phyloP scores from a whole-genome alignment of 78 protist species.

The Protostelium mycophagum region DNA sequence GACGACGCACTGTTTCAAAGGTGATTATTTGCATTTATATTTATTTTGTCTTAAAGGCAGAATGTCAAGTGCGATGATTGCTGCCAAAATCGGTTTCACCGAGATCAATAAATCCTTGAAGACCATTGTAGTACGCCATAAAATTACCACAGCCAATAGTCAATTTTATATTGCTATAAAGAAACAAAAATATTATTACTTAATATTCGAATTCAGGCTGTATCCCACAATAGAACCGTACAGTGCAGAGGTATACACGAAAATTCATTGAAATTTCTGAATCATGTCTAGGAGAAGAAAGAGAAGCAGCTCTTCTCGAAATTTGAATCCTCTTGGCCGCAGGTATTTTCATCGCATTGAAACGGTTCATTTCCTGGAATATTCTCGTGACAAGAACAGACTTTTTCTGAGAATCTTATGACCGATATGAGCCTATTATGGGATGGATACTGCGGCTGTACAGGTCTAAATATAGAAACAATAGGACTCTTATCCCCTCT shows the following conservation, averaged over 20 bases:
- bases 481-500: constrained; percentile 2
- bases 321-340: no score
- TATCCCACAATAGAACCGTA: no score
- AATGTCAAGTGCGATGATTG: not conserved
- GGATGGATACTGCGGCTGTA: constrained; percentile 13
- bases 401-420: not conserved
- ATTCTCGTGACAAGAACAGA: not conserved
- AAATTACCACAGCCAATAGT: not conserved
- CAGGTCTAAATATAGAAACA: constrained; percentile 13
- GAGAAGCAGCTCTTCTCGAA: no score
- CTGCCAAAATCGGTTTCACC: no score
- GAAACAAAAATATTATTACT: no score
- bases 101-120: not conserved
- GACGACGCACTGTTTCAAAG: not conserved
- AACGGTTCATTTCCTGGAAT: no score
- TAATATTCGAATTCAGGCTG: no score
- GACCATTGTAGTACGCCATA: not conserved
- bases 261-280: no score
- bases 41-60: not conserved
- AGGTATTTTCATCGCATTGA: no score
- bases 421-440: not conserved
- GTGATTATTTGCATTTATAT: not conserved
- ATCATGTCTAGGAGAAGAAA: no score
- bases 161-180: no score
- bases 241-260: no score